phyloP scores from a whole-genome alignment of 2,329 filamentous ascomycete species.

The Colletotrichum chrysophilum region DNA sequence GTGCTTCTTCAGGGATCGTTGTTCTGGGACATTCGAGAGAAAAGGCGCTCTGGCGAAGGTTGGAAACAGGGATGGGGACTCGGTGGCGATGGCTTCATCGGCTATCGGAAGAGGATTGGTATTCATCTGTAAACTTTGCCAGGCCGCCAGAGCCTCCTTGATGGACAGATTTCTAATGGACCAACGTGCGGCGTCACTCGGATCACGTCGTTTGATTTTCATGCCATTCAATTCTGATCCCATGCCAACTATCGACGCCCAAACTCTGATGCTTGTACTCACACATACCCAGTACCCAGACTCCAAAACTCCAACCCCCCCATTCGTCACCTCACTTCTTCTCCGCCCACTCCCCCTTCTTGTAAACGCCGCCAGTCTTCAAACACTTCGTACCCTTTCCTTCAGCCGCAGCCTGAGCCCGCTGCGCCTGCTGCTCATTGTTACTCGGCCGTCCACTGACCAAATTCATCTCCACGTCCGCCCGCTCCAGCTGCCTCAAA shows the following conservation, averaged over 20 bases:
- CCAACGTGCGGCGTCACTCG: neutral
- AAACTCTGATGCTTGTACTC: neutral
- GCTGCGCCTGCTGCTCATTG: neutral
- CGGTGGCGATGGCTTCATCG: neutral
- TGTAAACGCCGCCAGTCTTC: neutral
- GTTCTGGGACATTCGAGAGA: slow-evolving; percentile 24
- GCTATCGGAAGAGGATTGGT: neutral
- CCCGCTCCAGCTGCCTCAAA: neutral
- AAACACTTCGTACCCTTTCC: neutral
- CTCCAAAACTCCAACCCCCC: neutral
- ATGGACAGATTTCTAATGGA: fast-evolving
- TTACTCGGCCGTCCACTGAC: neutral
- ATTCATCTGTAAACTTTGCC: neutral
- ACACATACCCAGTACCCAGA: neutral
- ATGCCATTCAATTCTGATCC: neutral
- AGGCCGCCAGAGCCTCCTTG: neutral
- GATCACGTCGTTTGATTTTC: fast-evolving
- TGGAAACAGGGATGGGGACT: slow-evolving; percentile 11
- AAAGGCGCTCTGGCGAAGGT: neutral
- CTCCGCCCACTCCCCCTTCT: neutral
- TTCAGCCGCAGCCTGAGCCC: neutral
- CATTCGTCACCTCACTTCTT: neutral
- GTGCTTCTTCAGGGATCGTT: neutral
- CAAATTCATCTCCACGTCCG: neutral
- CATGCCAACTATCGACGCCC: neutral